These are phyloP conservation scores for Erigeron canadensis DNA, from an alignment of 129 eudicot species.

Conservation along the genomic window DNA sequence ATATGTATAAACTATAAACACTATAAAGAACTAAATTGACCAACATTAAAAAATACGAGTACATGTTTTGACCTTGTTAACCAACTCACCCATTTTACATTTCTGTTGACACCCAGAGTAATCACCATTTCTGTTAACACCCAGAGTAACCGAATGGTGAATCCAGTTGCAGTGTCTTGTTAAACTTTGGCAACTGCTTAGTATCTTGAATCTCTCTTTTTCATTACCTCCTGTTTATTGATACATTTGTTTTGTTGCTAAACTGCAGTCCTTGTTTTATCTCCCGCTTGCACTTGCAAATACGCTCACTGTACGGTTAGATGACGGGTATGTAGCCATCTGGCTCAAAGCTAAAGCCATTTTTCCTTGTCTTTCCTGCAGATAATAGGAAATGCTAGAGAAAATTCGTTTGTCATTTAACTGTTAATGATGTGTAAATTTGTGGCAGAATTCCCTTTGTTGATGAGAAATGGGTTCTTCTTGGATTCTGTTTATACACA, in stretches of 20 bases:
- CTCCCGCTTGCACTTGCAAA: constrained; percentile 96
- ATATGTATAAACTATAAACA: no score
- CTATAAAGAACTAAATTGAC: no score
- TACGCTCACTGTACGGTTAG: constrained; percentile 85
- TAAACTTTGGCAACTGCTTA: no score
- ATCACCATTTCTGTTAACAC: no score
- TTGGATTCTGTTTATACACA: constrained; percentile 75
- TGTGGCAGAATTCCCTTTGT: constrained; percentile 74
- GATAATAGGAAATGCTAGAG: background rate
- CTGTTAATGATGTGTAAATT: constrained; percentile 9
- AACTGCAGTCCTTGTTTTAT: constrained; percentile 74
- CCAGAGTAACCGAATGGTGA: no score
- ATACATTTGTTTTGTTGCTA: constrained; percentile 9
- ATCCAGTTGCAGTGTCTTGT: no score
- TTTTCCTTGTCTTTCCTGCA: constrained; percentile 9
- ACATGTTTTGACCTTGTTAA: no score
- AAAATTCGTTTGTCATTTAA: background rate
- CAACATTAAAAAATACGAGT: no score
- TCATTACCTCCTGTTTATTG: background rate
- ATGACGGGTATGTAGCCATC: constrained; percentile 73
- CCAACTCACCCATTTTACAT: no score
- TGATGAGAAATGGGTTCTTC: constrained; percentile 87
- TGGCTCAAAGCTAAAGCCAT: constrained; percentile 9
- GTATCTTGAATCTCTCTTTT: no score
- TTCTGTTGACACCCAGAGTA: no score